These are phyloP conservation scores for Cladosporium sp. DNA, from an alignment of 2,329 filamentous ascomycete species.

Conservation along the genomic window DNA sequence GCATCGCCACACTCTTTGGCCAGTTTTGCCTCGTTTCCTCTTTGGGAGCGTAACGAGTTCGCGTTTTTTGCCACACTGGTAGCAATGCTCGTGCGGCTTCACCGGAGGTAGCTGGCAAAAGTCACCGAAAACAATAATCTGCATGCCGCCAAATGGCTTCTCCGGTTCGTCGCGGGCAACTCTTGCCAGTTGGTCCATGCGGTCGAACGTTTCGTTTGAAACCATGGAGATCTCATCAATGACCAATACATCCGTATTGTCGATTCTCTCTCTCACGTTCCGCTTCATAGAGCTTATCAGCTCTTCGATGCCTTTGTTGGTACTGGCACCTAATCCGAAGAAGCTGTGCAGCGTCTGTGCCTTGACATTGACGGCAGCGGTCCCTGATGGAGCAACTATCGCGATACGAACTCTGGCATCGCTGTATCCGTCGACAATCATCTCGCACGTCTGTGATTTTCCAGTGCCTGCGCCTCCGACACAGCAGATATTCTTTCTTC, in stretches of 20 bases:
- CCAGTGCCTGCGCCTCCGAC: constrained; percentile 18
- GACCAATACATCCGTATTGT: constrained; percentile 51
- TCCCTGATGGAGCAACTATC: constrained; percentile 58
- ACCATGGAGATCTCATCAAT: constrained; percentile 67
- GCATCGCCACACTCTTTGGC: neutral
- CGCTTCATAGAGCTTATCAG: constrained; percentile 23
- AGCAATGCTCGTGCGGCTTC: constrained; percentile 52
- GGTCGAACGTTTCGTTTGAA: constrained; percentile 51
- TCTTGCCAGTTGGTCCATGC: constrained; percentile 38
- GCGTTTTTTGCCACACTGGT: constrained; percentile 10
- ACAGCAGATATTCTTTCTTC: neutral
- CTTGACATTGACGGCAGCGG: constrained; percentile 54
- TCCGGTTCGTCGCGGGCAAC: constrained; percentile 7
- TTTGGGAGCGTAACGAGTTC: neutral
- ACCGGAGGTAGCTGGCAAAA: constrained; percentile 60
- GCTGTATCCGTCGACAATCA: constrained; percentile 30
- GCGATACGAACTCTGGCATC: constrained; percentile 38
- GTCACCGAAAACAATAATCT: constrained; percentile 54
- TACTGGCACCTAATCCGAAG: constrained; percentile 52
- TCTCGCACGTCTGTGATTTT: constrained; percentile 11
- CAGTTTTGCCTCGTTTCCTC: neutral
- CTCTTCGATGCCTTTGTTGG: constrained; percentile 40
- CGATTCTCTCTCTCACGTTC: constrained; percentile 35
- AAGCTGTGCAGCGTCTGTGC: constrained; percentile 56
- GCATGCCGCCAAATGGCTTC: constrained; percentile 14